Evolutionary conservation across 169 alveolate genomes (phyloP).

Genomic region (Eimeria maxima): DNA sequence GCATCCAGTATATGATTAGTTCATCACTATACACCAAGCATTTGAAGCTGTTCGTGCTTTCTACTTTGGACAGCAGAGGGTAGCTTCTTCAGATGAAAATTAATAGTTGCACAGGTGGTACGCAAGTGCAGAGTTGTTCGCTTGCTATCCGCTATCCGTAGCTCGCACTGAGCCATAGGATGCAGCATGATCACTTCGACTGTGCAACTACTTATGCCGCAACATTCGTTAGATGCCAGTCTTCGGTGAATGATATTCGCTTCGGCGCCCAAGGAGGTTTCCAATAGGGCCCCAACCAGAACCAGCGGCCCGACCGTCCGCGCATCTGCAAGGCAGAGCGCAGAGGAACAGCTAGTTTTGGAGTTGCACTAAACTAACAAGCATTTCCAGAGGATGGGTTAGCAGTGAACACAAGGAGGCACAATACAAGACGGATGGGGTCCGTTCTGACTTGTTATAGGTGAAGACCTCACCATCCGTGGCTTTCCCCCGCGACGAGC

Average conservation of each 20-base stretch:
- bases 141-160: background rate
- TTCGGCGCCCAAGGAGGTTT: slow-evolving; percentile 82
- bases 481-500: slow-evolving; percentile 81
- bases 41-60: background rate
- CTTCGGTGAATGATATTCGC: slow-evolving; percentile 24
- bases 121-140: background rate
- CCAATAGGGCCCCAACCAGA: slow-evolving; percentile 83
- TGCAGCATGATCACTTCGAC: background rate
- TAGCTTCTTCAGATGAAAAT: background rate
- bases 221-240: slow-evolving; percentile 55
- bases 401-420: background rate
- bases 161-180: background rate
- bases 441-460: background rate
- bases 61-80: background rate
- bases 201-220: background rate
- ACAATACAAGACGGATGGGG: background rate
- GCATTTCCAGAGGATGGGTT: background rate
- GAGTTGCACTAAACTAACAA: background rate
- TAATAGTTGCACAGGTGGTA: background rate
- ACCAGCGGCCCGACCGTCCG: slow-evolving; percentile 81
- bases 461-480: slow-evolving; percentile 57
- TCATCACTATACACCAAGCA: background rate
- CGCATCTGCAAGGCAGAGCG: slow-evolving; percentile 60
- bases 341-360: no score
- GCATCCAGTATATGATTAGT: background rate